A percentile compares a stretch with the other conserved stretches of the same genome.
Evolutionary conservation across 768 basidiomycete species (phyloP).

Genomic region (Lentinula detonsa): DNA sequence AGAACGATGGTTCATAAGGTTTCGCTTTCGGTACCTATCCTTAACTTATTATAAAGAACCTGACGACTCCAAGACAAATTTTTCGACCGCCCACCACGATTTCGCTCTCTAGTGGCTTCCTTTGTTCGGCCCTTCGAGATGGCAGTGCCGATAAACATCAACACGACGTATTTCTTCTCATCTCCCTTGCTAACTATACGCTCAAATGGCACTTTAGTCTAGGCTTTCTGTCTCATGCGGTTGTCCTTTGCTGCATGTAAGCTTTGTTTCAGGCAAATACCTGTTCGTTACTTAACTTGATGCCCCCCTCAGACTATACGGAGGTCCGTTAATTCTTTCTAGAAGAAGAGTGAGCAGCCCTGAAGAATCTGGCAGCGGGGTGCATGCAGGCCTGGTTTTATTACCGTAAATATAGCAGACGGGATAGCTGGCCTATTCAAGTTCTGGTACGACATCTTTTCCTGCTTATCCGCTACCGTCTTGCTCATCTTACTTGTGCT

Average conservation of each 20-base stretch:
- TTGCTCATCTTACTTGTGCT: background rate
- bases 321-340: background rate
- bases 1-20: background rate
- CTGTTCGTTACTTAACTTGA: background rate
- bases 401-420: constrained; percentile 3
- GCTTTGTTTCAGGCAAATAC: background rate
- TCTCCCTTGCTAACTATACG: background rate
- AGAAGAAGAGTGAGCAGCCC: background rate
- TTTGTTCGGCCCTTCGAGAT: background rate
- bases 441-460: background rate
- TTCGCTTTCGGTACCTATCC: background rate
- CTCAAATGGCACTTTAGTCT: background rate
- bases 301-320: constrained; percentile 1
- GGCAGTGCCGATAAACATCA: background rate
- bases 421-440: constrained; percentile 2
- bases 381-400: constrained; percentile 10
- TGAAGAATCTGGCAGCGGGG: constrained; percentile 6
- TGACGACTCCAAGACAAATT: background rate
- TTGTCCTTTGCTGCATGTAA: constrained; percentile 3
- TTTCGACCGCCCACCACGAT: background rate
- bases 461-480: too few species aligned
- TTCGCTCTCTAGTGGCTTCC: background rate
- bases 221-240: constrained; percentile 3
- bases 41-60: background rate
- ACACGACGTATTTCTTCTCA: background rate